phyloP scores from a whole-genome alignment of 495 filamentous ascomycete species.

The Letharia lupina region DNA sequence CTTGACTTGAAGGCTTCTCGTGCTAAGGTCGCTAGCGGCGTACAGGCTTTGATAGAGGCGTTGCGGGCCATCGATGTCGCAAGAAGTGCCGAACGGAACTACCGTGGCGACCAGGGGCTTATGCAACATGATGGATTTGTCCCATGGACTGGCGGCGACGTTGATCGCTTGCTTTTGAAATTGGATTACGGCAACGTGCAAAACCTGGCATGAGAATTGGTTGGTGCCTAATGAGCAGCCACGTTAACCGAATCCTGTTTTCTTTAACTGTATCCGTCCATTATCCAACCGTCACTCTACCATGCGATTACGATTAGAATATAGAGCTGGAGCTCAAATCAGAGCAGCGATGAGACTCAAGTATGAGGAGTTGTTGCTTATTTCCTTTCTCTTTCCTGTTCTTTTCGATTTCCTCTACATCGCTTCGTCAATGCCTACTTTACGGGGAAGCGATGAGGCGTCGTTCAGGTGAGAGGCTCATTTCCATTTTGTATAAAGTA shows the following conservation, averaged over 20 bases:
- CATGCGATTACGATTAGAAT: not conserved
- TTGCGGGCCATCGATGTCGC: constrained; percentile 48
- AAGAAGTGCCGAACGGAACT: constrained; percentile 35
- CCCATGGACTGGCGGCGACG: constrained; percentile 58
- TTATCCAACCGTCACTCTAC: not conserved
- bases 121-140: constrained; percentile 35
- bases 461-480: not conserved
- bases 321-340: not conserved
- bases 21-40: constrained; percentile 38
- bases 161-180: constrained; percentile 79
- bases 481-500: not conserved
- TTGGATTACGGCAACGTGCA: constrained; percentile 57
- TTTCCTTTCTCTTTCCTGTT: not conserved
- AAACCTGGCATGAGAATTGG: not conserved
- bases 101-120: constrained; percentile 26
- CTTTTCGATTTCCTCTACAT: not conserved
- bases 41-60: constrained; percentile 9
- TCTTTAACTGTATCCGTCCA: not conserved
- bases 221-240: not conserved
- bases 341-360: not conserved
- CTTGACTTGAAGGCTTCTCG: constrained; percentile 47
- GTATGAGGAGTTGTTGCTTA: not conserved
- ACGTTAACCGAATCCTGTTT: not conserved
- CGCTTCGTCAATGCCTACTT: not conserved
- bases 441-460: not conserved